Evolutionary conservation across 768 basidiomycete genomes (phyloP).

Genomic region (Hypholoma fasciculare): DNA sequence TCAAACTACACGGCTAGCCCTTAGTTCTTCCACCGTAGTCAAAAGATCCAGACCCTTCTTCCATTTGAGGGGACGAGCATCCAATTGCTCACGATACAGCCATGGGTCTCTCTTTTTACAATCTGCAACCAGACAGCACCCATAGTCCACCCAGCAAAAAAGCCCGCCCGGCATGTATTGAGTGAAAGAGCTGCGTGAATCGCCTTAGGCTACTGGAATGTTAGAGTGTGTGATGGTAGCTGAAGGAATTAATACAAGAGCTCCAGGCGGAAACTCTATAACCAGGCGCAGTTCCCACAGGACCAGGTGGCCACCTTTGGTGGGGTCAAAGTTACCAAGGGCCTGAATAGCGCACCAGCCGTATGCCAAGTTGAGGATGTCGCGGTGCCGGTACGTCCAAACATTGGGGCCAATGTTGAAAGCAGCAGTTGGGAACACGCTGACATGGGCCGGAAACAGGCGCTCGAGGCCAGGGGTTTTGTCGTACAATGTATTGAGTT

Average conservation of each 20-base stretch:
- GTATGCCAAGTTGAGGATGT: constrained; percentile 7
- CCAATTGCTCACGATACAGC: too few relatives aligned
- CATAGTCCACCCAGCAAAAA: constrained; percentile 22
- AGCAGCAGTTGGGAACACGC: constrained; percentile 7
- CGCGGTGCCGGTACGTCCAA: constrained; percentile 5
- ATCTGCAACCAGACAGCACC: constrained; percentile 1
- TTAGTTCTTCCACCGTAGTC: too few relatives aligned
- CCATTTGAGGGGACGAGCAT: too few relatives aligned
- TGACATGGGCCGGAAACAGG: neutral
- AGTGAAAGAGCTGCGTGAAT: constrained; percentile 22
- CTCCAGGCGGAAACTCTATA: constrained; percentile 11
- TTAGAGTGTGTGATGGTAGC: constrained; percentile 20
- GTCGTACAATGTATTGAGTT: neutral
- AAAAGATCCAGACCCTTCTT: too few relatives aligned
- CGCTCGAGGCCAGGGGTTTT: neutral
- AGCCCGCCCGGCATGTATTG: constrained; percentile 26
- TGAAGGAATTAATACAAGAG: constrained; percentile 13
- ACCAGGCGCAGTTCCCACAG: constrained; percentile 23
- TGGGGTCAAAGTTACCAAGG: constrained; percentile 17
- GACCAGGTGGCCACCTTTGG: constrained; percentile 25
- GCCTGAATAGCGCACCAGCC: constrained; percentile 10
- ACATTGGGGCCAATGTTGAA: constrained; percentile 12
- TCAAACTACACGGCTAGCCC: too few relatives aligned
- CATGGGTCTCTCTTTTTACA: too few relatives aligned
- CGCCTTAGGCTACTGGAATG: constrained; percentile 11